Base-by-base conservation (phyloP, 163 green algal species). In the Scenedesmus sp. region DNA sequence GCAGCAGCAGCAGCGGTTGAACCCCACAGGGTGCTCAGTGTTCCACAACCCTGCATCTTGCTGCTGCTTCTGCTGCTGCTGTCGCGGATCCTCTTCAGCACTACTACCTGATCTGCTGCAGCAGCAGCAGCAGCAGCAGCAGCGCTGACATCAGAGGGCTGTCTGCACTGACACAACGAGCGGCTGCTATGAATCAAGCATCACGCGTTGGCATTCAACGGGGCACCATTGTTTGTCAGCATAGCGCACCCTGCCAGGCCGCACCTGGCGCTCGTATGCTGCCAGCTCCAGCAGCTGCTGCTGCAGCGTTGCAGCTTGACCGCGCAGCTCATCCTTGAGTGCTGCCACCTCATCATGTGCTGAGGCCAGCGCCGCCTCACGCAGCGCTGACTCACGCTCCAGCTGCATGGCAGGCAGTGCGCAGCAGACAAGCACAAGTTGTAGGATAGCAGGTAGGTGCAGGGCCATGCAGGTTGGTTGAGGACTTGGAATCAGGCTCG, bases 241-340 rank as follows among this genome's bases (percentile, higher is more conserved):
- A 56, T 57, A 46, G 34, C 34, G 20, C 60, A 62, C 23, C 56
- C 55, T 55, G 23, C 84, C 60, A 52, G 16, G 62, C 62, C 54
- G 34, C 60, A 92, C 74, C 79, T 88, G 88, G 2, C 70, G 60
- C 20, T 90, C 73, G 18, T 91, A 66, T 26, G 95, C 96, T 94
- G 97, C 94, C 76, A 97, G 92, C 92, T 98, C 96, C 86, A 96
- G 92, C 76, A 97, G 88, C 82, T 97, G 96, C 94, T 97, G 94
- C 91, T 97, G 95, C 87, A 94, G 94, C 91, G 95, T 94, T 5
- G 92, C 92, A 70, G 87, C 87, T 62, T 84, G 59, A 23, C 67
- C 94, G 16, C 95, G 92, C 89, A 94, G 82, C 13, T 94, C 93
- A 82, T 97, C 95, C 73, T 92, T 84, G 83, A 97, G 92, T 13